Evolutionary conservation across 495 filamentous ascomycete genomes (phyloP).

Genomic region (Hyaloscypha bicolor): DNA sequence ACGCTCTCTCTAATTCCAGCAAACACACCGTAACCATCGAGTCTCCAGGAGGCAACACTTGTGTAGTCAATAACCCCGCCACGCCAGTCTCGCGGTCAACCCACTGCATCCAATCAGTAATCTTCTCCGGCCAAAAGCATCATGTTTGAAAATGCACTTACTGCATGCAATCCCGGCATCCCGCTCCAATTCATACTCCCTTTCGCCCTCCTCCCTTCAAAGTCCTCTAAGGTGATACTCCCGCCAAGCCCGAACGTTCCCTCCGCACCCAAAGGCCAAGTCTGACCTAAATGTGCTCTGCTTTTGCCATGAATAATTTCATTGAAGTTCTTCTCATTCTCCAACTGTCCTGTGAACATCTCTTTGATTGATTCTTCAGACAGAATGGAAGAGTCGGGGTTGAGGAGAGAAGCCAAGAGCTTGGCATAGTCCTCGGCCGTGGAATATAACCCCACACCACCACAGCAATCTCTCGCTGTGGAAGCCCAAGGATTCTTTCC

Average conservation of each 20-base stretch:
- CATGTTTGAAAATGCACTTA: constrained; percentile 2
- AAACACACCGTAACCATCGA: not conserved
- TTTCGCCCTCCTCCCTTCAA: constrained; percentile 8
- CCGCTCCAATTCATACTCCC: constrained; percentile 15
- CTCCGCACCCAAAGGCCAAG: constrained; percentile 1
- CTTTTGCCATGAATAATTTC: constrained; percentile 7
- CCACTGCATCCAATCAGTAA: not conserved
- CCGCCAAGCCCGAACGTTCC: constrained; percentile 7
- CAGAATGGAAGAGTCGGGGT: constrained; percentile 14
- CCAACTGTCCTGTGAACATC: constrained; percentile 11
- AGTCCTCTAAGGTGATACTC: constrained; percentile 8
- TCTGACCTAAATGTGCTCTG: constrained; percentile 7
- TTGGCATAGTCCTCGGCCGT: constrained; percentile 24
- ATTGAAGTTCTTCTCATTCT: constrained; percentile 15
- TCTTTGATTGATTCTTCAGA: constrained; percentile 12
- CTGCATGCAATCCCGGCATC: constrained; percentile 20
- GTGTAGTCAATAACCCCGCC: not conserved
- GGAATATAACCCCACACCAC: constrained; percentile 27
- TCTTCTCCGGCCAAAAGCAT: not conserved
- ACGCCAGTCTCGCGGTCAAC: not conserved
- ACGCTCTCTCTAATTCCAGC: constrained; percentile 1
- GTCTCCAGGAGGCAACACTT: not conserved
- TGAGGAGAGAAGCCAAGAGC: constrained; percentile 13
- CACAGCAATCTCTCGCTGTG: constrained; percentile 14
- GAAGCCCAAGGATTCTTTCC: constrained; percentile 9